Evolutionary conservation across 2,329 filamentous ascomycete genomes (phyloP).

Genomic region (Xylaria arbuscula): DNA sequence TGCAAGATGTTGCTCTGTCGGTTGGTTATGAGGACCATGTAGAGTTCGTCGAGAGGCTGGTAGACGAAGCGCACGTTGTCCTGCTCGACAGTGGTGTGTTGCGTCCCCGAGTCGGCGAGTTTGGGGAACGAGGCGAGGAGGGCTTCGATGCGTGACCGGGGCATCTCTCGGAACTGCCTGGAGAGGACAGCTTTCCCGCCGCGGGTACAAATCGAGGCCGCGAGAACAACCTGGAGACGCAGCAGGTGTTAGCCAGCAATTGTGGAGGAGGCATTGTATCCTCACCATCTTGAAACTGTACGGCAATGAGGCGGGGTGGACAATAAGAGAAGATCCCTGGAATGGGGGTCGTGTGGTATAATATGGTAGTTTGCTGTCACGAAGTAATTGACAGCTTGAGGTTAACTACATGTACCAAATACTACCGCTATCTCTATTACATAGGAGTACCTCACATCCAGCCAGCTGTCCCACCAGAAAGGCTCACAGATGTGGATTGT

Average conservation of each 20-base stretch:
- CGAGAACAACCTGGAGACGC: slow-evolving; percentile 86
- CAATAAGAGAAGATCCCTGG: slow-evolving; percentile 13
- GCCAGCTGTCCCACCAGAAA: slow-evolving; percentile 40
- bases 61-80: slow-evolving; percentile 99
- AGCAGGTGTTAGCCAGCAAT: slow-evolving; percentile 31
- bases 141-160: slow-evolving; percentile 94
- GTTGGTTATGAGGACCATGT: slow-evolving; percentile 99
- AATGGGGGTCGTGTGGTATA: slow-evolving; percentile 1
- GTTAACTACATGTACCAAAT: neutral
- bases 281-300: slow-evolving; percentile 44
- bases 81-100: slow-evolving; percentile 98
- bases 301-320: slow-evolving; percentile 1
- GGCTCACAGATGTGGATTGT: slow-evolving; percentile 4
- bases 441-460: neutral
- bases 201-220: slow-evolving; percentile 97
- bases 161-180: slow-evolving; percentile 97
- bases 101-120: slow-evolving; percentile 92
- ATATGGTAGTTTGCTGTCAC: slow-evolving; percentile 16
- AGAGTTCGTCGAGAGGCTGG: slow-evolving; percentile 97
- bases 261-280: slow-evolving; percentile 18
- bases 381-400: slow-evolving; percentile 16
- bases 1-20: slow-evolving; percentile 99
- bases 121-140: slow-evolving; percentile 97
- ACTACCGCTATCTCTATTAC: neutral
- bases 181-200: slow-evolving; percentile 98